Conservation (phyloP, 495 filamentous ascomycete genomes). For the Podospora australis region DNA sequence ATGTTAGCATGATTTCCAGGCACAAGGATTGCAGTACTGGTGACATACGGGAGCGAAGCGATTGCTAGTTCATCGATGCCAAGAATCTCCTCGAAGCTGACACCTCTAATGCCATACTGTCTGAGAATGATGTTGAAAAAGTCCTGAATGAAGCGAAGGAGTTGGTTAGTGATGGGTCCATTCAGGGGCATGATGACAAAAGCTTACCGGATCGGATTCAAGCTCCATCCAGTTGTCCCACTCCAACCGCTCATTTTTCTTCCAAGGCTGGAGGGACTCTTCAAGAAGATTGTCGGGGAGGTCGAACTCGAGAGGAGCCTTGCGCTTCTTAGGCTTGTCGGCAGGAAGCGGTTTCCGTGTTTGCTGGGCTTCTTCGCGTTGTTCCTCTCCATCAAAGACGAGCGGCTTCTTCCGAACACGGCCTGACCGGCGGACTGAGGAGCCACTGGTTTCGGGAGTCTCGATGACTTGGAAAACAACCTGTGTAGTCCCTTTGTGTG, state of each 20-base stretch:
- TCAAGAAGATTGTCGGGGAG: slow-evolving; percentile 26
- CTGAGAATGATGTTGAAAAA: slow-evolving; percentile 80
- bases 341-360: slow-evolving; percentile 19
- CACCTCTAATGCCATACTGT: slow-evolving; percentile 65
- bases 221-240: slow-evolving; percentile 76
- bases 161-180: too few species aligned
- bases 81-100: slow-evolving; percentile 74
- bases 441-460: not conserved
- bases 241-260: slow-evolving; percentile 34
- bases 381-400: too few species aligned
- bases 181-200: too few species aligned
- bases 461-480: too few species aligned
- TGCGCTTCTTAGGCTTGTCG: slow-evolving; percentile 34
- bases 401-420: slow-evolving; percentile 30
- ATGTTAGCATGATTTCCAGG: not conserved
- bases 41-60: slow-evolving; percentile 57
- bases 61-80: slow-evolving; percentile 64
- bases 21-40: not conserved
- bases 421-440: slow-evolving; percentile 26
- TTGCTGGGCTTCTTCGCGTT: slow-evolving; percentile 16
- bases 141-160: too few species aligned
- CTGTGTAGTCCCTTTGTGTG: too few species aligned
- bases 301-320: slow-evolving; percentile 20
- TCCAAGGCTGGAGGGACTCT: slow-evolving; percentile 30
- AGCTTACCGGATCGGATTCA: slow-evolving; percentile 87